These are phyloP conservation scores for Chaetomiaceae sp. DNA, from an alignment of 2,329 filamentous ascomycete species.

Conservation along the genomic window DNA sequence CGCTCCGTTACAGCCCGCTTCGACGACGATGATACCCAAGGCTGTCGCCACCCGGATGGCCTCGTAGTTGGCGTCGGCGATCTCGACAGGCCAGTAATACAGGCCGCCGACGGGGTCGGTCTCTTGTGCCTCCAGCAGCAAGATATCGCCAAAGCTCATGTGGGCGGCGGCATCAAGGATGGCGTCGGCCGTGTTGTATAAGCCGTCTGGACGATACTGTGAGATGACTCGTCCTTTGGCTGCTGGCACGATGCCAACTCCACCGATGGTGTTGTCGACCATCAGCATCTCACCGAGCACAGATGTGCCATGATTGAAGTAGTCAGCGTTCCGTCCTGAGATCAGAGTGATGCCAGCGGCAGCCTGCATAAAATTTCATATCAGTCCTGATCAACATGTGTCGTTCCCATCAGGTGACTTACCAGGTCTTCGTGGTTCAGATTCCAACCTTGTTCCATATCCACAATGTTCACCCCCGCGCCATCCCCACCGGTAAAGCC, in stretches of 20 bases:
- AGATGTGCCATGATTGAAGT: slow-evolving; percentile 7
- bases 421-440: slow-evolving; percentile 20
- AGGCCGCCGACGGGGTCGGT: slow-evolving; percentile 5
- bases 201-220: not conserved
- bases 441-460: slow-evolving; percentile 19
- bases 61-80: slow-evolving; percentile 16
- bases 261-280: slow-evolving; percentile 15
- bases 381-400: no score
- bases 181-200: slow-evolving; percentile 12
- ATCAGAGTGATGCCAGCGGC: slow-evolving; percentile 15
- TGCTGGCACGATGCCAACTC: slow-evolving; percentile 12
- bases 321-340: slow-evolving; percentile 3
- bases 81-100: slow-evolving; percentile 16
- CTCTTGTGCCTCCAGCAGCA: slow-evolving; percentile 20
- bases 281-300: slow-evolving; percentile 17
- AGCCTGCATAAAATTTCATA: not conserved
- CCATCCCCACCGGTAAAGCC: slow-evolving; percentile 17
- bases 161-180: slow-evolving; percentile 15
- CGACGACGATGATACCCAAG: slow-evolving; percentile 18
- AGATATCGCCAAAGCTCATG: slow-evolving; percentile 15
- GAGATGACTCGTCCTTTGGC: slow-evolving; percentile 13
- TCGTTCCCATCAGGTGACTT: no score
- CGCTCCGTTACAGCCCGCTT: slow-evolving; percentile 17
- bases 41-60: slow-evolving; percentile 14
- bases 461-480: slow-evolving; percentile 12